Evolutionary conservation across 1,284 basidiomycete species (phyloP), one percentile per base, ranked within the genome.

Genomic region (Austropuccinia psidii): DNA sequence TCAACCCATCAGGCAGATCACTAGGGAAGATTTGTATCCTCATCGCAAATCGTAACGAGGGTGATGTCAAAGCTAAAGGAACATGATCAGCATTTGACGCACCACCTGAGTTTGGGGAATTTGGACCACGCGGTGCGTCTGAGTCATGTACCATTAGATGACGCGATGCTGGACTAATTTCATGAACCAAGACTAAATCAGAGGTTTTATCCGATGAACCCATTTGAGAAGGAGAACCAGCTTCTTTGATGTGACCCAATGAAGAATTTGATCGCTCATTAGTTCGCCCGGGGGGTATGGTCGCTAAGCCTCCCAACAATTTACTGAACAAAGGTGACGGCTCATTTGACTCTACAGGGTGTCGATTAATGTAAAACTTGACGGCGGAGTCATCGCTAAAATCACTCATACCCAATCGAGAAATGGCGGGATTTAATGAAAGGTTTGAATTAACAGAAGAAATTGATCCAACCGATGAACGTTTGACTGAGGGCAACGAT

Each of bases 381-480:
- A 98, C 94, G 0, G 89, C 88, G 11, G 92, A 93, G 79, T 98
- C 94, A 76, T 98, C 95, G 67, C 90, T 91, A 80, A 94, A 98
- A 80, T 98, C 95, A 77, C 93, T 95, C 90, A 94, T 93, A 39
- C 90, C 87, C 41, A 97, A 83, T 77, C 91, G 90, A 77, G 88
- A 88, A 81, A 97, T 98, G 19, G 94, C 93, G 11, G 94, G 93
- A 79, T 96, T 90, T n/a, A 73, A 45, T 8, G 89, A 91, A 33
- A 98, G 83, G 78, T 95, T 94, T 78, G 91, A 94, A 43, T 88
- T 85, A 33, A 98, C 85, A 7, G 92, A 95, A 77, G 88, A 92
- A 78, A 98, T 94, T 78, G 91, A 94, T 41, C 92, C 91, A 70
- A 97, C 87, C 75, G 90, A 93, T 75, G 91, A 93, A 68, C 94